A percentile compares a stretch with the other conserved stretches of the same genome.
Evolutionary conservation across 2,329 filamentous ascomycete species (phyloP).

Genomic region (Endoconidiophora polonica): DNA sequence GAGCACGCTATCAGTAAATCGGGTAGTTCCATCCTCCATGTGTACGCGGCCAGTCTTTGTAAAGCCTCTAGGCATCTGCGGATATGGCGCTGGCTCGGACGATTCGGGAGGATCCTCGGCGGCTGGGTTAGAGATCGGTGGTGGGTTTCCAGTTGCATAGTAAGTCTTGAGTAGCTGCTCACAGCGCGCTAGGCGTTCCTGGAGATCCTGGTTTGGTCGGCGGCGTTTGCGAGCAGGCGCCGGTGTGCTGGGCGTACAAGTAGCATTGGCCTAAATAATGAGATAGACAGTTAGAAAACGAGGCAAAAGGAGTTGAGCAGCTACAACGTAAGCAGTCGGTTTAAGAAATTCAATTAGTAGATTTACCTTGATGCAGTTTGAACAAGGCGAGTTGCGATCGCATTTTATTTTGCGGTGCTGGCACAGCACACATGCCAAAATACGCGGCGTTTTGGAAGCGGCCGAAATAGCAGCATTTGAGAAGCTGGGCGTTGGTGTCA

Average conservation of each 20-base stretch:
- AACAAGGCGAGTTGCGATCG: constrained; percentile 40
- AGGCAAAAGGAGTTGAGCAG: no score
- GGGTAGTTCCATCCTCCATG: constrained; percentile 35
- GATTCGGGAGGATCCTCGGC: constrained; percentile 4
- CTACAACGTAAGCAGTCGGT: neutral
- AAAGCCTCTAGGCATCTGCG: constrained; percentile 18
- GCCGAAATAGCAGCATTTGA: constrained; percentile 13
- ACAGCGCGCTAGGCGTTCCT: constrained; percentile 41
- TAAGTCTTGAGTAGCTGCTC: constrained; percentile 43
- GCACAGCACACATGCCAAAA: constrained; percentile 39
- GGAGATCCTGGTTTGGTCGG: constrained; percentile 43
- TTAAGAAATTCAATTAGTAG: neutral
- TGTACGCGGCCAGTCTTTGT: constrained; percentile 36
- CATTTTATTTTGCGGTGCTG: constrained; percentile 48
- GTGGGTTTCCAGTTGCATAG: constrained; percentile 21
- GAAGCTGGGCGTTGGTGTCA: constrained; percentile 4
- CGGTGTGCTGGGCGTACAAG: constrained; percentile 42
- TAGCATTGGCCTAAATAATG: constrained; percentile 34
- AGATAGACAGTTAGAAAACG: constrained; percentile 6
- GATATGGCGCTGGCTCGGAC: constrained; percentile 11
- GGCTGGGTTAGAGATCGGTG: constrained; percentile 4
- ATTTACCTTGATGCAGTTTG: constrained; percentile 41
- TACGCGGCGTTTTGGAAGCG: constrained; percentile 25
- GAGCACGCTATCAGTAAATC: constrained; percentile 41
- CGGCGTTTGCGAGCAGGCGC: constrained; percentile 42